A percentile compares a stretch with the other conserved stretches of the same genome.
phyloP scores from a whole-genome alignment of 345 rosid genomes.

The Luvunga scandens region DNA sequence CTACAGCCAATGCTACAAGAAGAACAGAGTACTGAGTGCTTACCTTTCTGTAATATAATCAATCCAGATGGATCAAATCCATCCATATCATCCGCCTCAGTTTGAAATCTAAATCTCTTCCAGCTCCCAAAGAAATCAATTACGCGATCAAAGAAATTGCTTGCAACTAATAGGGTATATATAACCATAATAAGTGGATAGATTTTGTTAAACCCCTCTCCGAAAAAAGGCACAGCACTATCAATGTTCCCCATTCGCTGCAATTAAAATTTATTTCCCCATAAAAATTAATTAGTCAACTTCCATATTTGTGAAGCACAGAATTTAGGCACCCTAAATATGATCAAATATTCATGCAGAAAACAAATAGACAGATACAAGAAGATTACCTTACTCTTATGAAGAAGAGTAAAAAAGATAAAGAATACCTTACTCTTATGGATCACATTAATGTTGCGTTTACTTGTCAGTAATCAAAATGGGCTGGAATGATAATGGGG shows the following conservation, averaged over 20 bases:
- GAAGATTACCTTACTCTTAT: neutral
- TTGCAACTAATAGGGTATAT: conserved; percentile 83
- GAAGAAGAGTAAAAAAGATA: neutral
- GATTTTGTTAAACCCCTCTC: conserved; percentile 79
- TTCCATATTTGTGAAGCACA: neutral
- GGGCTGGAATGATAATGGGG: no score
- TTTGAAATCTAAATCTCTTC: conserved; percentile 84
- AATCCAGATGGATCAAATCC: conserved; percentile 96
- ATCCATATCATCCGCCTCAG: conserved; percentile 78
- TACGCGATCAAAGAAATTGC: conserved; percentile 89
- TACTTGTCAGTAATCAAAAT: no score
- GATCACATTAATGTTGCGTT: no score
- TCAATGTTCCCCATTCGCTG: conserved; percentile 98
- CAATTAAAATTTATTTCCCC: conserved; percentile 23
- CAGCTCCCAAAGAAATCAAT: conserved; percentile 91
- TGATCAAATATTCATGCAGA: conserved; percentile 4
- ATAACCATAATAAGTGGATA: conserved; percentile 98
- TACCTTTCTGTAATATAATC: conserved; percentile 87
- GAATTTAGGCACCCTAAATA: neutral
- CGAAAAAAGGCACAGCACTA: conserved; percentile 79
- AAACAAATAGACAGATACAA: neutral
- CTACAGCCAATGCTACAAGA: neutral
- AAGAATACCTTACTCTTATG: neutral
- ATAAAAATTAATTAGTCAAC: conserved; percentile 13
- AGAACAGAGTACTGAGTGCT: neutral